Conservation (phyloP, 164 flowering plant genomes). For the Echeveria elegans region DNA sequence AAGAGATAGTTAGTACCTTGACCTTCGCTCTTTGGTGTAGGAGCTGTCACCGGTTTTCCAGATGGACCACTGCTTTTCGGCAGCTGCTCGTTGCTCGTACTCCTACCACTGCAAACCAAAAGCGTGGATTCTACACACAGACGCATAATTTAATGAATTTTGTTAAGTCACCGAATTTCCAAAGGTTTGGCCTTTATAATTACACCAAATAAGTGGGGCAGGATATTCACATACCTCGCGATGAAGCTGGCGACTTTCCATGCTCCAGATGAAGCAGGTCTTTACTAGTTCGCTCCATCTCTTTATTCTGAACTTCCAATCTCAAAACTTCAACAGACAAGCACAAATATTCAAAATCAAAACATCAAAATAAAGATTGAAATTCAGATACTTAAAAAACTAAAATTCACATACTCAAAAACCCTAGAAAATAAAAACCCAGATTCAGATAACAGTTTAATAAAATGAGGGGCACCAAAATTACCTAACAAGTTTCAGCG, state of each 20-base stretch:
- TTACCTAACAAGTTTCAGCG: no score
- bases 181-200: not conserved
- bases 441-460: no score
- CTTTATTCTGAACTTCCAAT: not conserved
- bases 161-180: no score
- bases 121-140: constrained; percentile 22
- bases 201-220: not conserved
- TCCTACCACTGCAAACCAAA: constrained; percentile 14
- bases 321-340: not conserved
- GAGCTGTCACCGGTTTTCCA: constrained; percentile 10
- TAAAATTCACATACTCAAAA: no score
- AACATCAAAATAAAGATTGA: no score
- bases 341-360: no score
- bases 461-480: no score
- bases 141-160: no score
- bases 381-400: no score
- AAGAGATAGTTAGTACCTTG: no score
- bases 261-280: constrained; percentile 26
- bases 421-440: no score
- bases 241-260: constrained; percentile 15
- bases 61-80: not conserved
- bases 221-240: constrained; percentile 16
- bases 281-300: constrained; percentile 16
- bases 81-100: constrained; percentile 4
- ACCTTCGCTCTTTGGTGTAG: constrained; percentile 23